These are phyloP conservation scores for Fusarium irregulare DNA, from an alignment of 2,329 filamentous ascomycete genomes.

Conservation along the genomic window DNA sequence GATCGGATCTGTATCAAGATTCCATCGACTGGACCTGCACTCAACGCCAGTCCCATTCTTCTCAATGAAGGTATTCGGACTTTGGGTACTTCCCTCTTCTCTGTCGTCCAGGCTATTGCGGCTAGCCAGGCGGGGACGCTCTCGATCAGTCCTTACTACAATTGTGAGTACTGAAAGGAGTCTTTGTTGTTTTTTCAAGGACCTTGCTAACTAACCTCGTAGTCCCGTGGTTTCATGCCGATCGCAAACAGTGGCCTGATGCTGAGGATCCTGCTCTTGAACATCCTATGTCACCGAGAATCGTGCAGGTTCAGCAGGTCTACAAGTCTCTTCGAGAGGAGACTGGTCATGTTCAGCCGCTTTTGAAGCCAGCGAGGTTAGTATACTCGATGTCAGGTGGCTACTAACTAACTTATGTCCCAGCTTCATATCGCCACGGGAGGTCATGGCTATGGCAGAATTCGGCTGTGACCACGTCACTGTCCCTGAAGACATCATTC, in stretches of 20 bases:
- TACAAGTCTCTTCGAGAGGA: neutral
- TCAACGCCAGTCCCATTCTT: constrained; percentile 11
- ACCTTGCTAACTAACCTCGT: accelerated
- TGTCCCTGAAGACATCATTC: neutral
- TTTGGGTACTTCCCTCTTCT: constrained; percentile 15
- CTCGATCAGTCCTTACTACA: constrained; percentile 1
- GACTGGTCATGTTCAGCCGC: neutral
- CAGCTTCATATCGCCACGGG: constrained; percentile 3
- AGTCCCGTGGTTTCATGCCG: constrained; percentile 8
- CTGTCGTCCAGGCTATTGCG: neutral
- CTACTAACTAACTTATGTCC: neutral
- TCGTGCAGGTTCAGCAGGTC: neutral
- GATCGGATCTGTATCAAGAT: constrained; percentile 15
- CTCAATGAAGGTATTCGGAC: constrained; percentile 2
- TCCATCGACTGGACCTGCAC: neutral
- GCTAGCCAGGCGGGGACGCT: neutral
- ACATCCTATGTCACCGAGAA: constrained; percentile 13
- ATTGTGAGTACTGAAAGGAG: too few species aligned
- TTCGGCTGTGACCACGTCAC: constrained; percentile 7
- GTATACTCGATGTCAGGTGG: too few species aligned
- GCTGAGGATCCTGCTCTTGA: constrained; percentile 12
- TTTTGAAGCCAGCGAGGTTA: constrained; percentile 11
- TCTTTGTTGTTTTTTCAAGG: too few species aligned
- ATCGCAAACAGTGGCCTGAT: constrained; percentile 8
- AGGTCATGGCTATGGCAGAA: constrained; percentile 9